A percentile compares a stretch with the other conserved stretches of the same genome.
These are phyloP conservation scores for Fennellomyces sp. DNA, from an alignment of 371 early-diverging fungal species.

Conservation along the genomic window DNA sequence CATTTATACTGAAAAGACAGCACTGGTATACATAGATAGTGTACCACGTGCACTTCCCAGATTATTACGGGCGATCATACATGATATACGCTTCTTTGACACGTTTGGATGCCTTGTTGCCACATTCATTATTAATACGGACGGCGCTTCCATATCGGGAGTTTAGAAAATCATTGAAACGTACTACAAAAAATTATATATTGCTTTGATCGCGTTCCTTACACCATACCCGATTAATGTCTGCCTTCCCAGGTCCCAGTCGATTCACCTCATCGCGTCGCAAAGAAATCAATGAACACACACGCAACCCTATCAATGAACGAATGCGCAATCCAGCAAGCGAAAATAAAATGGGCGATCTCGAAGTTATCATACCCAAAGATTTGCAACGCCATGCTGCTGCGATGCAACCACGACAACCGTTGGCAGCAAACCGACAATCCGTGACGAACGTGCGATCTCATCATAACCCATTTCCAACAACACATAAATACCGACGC, in stretches of 20 bases:
- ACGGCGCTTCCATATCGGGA: no score
- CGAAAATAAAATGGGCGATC: slow-evolving; percentile 8
- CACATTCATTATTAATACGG: no score
- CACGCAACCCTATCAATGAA: not conserved
- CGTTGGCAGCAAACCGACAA: not conserved
- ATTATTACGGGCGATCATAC: no score
- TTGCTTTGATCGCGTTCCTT: no score
- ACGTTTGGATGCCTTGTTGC: no score
- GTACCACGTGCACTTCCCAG: no score
- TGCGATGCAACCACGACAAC: not conserved
- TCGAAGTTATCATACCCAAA: slow-evolving; percentile 8
- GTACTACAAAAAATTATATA: no score
- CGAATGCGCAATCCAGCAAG: not conserved
- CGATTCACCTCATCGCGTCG: slow-evolving; percentile 1
- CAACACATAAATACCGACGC: not conserved
- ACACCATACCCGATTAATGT: no score
- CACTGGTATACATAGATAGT: no score
- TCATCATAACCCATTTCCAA: slow-evolving; percentile 1
- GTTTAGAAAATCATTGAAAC: no score
- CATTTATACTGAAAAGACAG: no score
- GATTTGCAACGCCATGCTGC: not conserved
- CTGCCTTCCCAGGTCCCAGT: not conserved
- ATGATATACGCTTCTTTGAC: no score
- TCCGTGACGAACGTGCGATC: not conserved
- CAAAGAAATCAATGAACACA: not conserved